phyloP scores from a whole-genome alignment of 192 early-diverging fungal species.

The Backusella psychrophila region DNA sequence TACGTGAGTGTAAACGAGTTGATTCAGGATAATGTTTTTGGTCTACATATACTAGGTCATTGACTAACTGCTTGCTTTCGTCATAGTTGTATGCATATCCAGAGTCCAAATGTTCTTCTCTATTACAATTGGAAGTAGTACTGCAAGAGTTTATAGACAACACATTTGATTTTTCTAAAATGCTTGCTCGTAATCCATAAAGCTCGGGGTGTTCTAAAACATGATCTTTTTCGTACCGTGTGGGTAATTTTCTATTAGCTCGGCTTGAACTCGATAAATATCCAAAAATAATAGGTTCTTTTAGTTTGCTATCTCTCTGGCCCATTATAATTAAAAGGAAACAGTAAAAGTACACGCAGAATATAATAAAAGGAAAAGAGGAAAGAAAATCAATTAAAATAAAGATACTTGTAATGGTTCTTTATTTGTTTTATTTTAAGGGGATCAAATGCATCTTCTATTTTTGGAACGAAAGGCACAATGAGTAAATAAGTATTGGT shows the following conservation, averaged over 20 bases:
- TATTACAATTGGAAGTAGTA: neutral
- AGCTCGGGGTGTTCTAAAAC: neutral
- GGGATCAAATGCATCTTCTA: neutral
- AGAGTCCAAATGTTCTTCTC: neutral
- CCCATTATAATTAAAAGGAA: slow-evolving; percentile 2
- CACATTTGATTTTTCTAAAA: neutral
- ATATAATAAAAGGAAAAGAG: neutral
- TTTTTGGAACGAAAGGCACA: neutral
- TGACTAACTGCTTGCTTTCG: slow-evolving; percentile 1
- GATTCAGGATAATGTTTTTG: slow-evolving; percentile 15
- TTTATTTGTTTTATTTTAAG: neutral
- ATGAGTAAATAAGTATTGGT: neutral
- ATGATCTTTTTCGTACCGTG: neutral
- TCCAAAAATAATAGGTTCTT: neutral
- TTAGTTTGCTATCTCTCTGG: neutral
- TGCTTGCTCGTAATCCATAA: neutral
- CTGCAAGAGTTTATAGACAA: neutral
- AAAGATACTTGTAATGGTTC: neutral
- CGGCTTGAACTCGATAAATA: neutral
- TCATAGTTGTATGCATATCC: slow-evolving; percentile 11
- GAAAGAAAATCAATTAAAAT: slow-evolving; percentile 7
- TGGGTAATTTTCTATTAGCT: neutral
- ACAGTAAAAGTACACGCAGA: slow-evolving; percentile 1
- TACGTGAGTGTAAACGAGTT: neutral
- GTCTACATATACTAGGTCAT: slow-evolving; percentile 22